Evolutionary conservation across 164 flowering plant genomes (phyloP), one percentile per base, ranked within the genome.

Genomic region (Chimonanthus salicifolius): DNA sequence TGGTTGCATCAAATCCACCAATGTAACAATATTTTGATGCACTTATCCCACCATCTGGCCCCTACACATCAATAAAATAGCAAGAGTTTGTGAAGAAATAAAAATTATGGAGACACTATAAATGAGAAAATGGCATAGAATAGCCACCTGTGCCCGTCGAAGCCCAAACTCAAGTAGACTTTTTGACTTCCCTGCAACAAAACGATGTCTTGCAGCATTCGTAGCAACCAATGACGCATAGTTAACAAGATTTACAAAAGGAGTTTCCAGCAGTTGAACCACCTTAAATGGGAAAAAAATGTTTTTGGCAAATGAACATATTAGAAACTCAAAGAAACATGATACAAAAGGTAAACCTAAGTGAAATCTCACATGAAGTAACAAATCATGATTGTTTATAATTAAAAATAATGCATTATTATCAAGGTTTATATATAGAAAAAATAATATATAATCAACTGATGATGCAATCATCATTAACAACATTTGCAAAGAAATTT

Each of bases 1-100:
- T 94, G 71, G 98, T 90, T 63, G 99, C 99, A 83, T 96, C 97
- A 78, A 96, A 96, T 68, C 99, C 99, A 75, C 98, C 99, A 33
- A 96, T 78, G 58, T 96, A 96, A 79, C 95, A 84, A 73, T 96
- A 96, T 68, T 85, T 92, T 72, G 99, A 96, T 68, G 99, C 98
- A 46, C 91, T 78, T 74, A 96, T 85, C 75, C 94, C 99, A 74
- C 98, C 98, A 87, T 96, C 98, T 78, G 99, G 99, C 11, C 99
- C 99, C 99, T 96, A 82, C 62, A 80, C 64, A 71, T 48, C 16
- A 71, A 67, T 75, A 45, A 74, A 69, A 72, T 60, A 21, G 49
- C 71, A 72, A 15, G 18, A 7, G 50, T 68, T 63, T 46, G 64
- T 62, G 60, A 74, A n/a, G 51, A 68, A 72, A 18, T 67, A 6